A percentile compares a stretch with the other conserved stretches of the same genome.
These are phyloP conservation scores for Physaria fendleri DNA, from an alignment of 345 rosid species.

Conservation along the genomic window DNA sequence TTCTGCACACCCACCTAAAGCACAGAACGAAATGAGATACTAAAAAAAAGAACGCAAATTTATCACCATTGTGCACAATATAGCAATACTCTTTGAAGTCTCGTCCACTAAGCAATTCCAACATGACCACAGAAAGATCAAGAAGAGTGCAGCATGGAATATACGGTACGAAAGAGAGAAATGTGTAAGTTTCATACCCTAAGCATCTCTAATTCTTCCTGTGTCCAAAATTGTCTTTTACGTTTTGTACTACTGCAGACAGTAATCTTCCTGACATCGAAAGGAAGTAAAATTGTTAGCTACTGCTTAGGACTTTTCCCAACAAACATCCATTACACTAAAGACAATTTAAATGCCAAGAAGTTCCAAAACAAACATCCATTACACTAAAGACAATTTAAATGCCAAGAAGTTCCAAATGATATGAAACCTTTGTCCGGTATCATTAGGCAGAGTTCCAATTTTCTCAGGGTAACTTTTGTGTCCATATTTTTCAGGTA, in stretches of 20 bases:
- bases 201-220: slow-evolving; percentile 28
- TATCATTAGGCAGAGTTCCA: neutral
- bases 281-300: slow-evolving; percentile 2
- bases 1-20: slow-evolving; percentile 56
- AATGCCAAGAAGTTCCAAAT: neutral
- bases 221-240: slow-evolving; percentile 22
- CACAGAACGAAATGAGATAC: neutral
- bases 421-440: slow-evolving; percentile 1
- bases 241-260: neutral
- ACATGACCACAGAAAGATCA: neutral
- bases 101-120: neutral
- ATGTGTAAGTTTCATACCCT: slow-evolving; percentile 20
- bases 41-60: neutral
- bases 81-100: neutral
- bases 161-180: neutral
- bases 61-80: neutral
- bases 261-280: slow-evolving; percentile 1
- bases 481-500: neutral
- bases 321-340: neutral
- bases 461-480: slow-evolving; percentile 1
- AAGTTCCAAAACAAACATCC: neutral
- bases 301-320: neutral
- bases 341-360: neutral
- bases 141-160: neutral
- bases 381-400: neutral